Evolutionary conservation across 2,329 filamentous ascomycete genomes (phyloP).

Genomic region (Hymenoscyphus repandus): DNA sequence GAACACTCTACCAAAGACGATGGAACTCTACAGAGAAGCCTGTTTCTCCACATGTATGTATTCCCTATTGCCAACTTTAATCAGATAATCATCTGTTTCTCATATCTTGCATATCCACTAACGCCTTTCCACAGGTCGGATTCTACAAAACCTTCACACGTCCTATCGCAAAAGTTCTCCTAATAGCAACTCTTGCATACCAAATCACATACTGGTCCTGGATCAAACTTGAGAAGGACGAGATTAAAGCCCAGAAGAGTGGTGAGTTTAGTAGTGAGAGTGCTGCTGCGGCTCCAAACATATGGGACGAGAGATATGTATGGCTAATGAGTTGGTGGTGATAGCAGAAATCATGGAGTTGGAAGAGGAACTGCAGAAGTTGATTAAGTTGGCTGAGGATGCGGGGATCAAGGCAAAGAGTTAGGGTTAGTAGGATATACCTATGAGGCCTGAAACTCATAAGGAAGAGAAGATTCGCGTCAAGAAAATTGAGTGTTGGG

Average conservation of each 20-base stretch:
- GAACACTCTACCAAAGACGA: neutral
- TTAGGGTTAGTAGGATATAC: neutral
- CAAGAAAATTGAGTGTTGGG: neutral
- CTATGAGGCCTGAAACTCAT: neutral
- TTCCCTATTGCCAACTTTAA: neutral
- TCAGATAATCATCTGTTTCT: slow-evolving; percentile 3
- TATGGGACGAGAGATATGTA: neutral
- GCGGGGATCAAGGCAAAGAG: slow-evolving; percentile 3
- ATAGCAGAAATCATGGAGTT: slow-evolving; percentile 4
- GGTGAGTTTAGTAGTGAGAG: slow-evolving; percentile 36
- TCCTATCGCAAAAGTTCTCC: slow-evolving; percentile 67
- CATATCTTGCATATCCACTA: slow-evolving; percentile 9
- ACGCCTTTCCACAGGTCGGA: slow-evolving; percentile 39
- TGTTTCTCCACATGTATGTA: slow-evolving; percentile 2
- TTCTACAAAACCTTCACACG: slow-evolving; percentile 74
- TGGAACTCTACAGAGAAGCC: slow-evolving; percentile 5
- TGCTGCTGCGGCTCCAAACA: neutral
- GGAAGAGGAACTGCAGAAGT: slow-evolving; percentile 4
- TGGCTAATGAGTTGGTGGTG: neutral
- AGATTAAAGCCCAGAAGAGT: slow-evolving; percentile 54
- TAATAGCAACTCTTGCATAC: slow-evolving; percentile 73
- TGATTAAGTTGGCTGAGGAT: slow-evolving; percentile 4
- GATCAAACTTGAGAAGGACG: slow-evolving; percentile 68
- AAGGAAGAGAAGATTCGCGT: neutral
- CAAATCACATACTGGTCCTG: slow-evolving; percentile 72